phyloP scores from a whole-genome alignment of 1,139 yeast genomes.

The Pichiaceae sp. region DNA sequence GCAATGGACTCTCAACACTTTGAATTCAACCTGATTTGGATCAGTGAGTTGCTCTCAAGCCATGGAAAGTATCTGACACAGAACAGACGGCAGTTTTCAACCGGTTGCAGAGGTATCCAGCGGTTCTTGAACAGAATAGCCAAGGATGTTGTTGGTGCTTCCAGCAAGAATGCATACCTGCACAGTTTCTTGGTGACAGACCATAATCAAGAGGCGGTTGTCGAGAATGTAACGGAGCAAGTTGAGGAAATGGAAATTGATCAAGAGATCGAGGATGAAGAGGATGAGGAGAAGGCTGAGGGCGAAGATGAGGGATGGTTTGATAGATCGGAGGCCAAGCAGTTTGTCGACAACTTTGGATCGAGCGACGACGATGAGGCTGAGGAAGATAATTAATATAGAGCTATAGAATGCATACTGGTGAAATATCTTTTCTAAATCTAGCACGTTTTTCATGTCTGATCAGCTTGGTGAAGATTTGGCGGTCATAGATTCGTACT shows the following conservation, averaged over 20 bases:
- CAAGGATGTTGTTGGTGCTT: constrained; percentile 52
- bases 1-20: constrained; percentile 75
- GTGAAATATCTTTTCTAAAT: neutral
- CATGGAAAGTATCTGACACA: constrained; percentile 73
- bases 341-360: constrained; percentile 17
- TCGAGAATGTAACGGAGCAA: constrained; percentile 13
- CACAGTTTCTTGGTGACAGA: constrained; percentile 16
- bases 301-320: constrained; percentile 29
- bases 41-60: constrained; percentile 51
- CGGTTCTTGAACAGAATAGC: constrained; percentile 69
- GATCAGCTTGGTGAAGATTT: too few relatives aligned
- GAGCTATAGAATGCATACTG: neutral
- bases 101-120: constrained; percentile 63
- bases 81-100: constrained; percentile 57
- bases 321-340: constrained; percentile 28
- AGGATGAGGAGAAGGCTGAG: constrained; percentile 11
- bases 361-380: constrained; percentile 9
- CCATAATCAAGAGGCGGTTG: constrained; percentile 23
- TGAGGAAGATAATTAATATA: constrained; percentile 2
- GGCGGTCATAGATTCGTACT: too few relatives aligned
- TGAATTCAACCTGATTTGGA: constrained; percentile 81
- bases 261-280: constrained; percentile 17
- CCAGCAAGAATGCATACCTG: constrained; percentile 15
- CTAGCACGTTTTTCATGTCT: too few relatives aligned
- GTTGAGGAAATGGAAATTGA: constrained; percentile 21